Base-by-base conservation (phyloP, 108 stramenopile species). In the Cyclotella cryptica region DNA sequence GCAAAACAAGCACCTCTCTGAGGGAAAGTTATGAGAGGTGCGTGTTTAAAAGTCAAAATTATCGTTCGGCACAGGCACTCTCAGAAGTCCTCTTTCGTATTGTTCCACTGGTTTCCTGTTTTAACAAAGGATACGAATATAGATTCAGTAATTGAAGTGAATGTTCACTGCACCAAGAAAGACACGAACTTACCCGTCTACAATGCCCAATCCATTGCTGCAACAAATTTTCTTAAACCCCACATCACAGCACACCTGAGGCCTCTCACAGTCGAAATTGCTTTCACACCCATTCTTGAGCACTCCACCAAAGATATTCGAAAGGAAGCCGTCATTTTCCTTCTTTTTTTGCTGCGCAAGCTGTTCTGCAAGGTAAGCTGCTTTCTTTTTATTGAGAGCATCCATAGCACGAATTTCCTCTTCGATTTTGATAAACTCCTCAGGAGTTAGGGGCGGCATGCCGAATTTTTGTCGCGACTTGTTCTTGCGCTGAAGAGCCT, bases 161-260 rank as follows among this genome's bases (percentile, higher is more conserved):
- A 30, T 39, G 11, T 39, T 62, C 35, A 35, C 3, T 4, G 39
- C 15, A 10, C 3, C 14, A 40, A 15, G 13, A 62, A 14, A 39
- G 35, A 3, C 8, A 39, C 17, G 3, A 1, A 40, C 61, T 62
- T 30, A 62, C 35, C 80, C 80, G 61, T 83, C 77, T 22, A 83
- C 78, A 60, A 84, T 80, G 7, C 83, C 83, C 67, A 78, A 51
- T 29, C 83, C 80, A 46, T 70, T 78, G 43, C 73, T 73, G 72
- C 93, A 94, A 69, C 93, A 94, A 83, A 88, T 91, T 70, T 92
- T 90, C 62, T 86, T 91, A 65, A 94, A 88, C 29, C 91, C 91
- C 81, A 94, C 90, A 67, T 94, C 93, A 62, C 93, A 94, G 66
- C 93, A 94, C 0, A 94, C 89, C 75, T 90, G 69, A 9, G 93